These are phyloP conservation scores for Helicocarpus griseus DNA, from an alignment of 2,329 filamentous ascomycete species.

Conservation along the genomic window DNA sequence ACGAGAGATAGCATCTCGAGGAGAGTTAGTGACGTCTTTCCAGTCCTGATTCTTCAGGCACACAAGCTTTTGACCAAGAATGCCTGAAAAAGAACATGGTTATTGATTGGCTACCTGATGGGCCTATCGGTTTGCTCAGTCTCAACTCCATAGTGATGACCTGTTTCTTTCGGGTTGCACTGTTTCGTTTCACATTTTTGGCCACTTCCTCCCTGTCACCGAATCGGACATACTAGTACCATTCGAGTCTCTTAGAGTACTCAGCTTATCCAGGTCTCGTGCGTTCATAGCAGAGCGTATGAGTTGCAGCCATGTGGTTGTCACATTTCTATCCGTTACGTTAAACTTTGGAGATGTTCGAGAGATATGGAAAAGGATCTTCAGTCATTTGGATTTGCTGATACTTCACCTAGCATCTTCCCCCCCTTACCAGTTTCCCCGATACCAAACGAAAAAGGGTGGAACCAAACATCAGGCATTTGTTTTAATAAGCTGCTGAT, in stretches of 20 bases:
- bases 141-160: background rate
- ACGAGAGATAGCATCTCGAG: too few relatives aligned
- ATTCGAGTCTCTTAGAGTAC: too few relatives aligned
- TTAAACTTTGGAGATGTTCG: background rate
- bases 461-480: too few relatives aligned
- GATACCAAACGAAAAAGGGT: too few relatives aligned
- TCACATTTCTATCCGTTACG: background rate
- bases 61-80: background rate
- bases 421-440: background rate
- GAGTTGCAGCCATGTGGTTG: background rate
- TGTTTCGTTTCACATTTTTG: background rate
- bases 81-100: background rate
- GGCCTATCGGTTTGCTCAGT: background rate
- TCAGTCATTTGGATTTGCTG: background rate
- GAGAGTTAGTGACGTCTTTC: too few relatives aligned
- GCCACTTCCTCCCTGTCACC: too few relatives aligned
- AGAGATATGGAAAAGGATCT: background rate
- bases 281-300: too few relatives aligned
- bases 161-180: background rate
- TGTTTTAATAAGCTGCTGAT: too few relatives aligned
- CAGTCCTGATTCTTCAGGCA: background rate
- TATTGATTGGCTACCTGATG: background rate
- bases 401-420: background rate
- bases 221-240: background rate
- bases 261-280: too few relatives aligned